Percentiles rank a stretch among this genome's conserved stretches.
Evolutionary conservation across 2,329 filamentous ascomycete species (phyloP).

Genomic region (Fusarium napiforme): DNA sequence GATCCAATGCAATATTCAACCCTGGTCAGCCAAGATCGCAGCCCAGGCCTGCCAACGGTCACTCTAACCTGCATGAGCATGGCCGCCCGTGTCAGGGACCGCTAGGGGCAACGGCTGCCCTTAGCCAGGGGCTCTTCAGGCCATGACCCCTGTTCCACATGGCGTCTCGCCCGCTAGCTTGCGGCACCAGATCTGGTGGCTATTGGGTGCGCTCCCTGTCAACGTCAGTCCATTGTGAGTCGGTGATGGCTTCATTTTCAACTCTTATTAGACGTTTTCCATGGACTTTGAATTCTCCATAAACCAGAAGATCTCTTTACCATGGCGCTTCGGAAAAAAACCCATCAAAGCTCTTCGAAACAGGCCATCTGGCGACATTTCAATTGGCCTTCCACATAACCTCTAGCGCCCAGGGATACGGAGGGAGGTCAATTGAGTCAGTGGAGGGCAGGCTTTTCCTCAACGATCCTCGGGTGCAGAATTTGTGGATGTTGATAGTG

Average conservation of each 20-base stretch:
- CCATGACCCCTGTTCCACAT: slow-evolving; percentile 34
- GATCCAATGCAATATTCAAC: background rate
- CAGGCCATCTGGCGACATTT: slow-evolving; percentile 11
- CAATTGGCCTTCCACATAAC: background rate
- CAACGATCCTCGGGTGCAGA: background rate
- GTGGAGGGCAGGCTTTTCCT: background rate
- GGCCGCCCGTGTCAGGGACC: slow-evolving; percentile 25
- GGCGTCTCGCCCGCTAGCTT: slow-evolving; percentile 26
- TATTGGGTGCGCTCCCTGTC: slow-evolving; percentile 14
- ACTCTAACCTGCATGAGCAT: slow-evolving; percentile 31
- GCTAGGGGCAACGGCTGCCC: slow-evolving; percentile 32
- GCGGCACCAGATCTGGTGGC: slow-evolving; percentile 2
- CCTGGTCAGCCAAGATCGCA: slow-evolving; percentile 13
- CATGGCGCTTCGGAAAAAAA: background rate
- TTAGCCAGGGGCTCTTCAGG: slow-evolving; percentile 31
- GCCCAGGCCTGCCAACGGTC: slow-evolving; percentile 4
- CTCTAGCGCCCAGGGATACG: slow-evolving; percentile 15
- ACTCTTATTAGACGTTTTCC: slow-evolving; percentile 35
- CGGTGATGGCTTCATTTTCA: slow-evolving; percentile 45
- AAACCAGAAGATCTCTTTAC: background rate
- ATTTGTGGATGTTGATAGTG: background rate
- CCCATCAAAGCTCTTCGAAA: slow-evolving; percentile 11
- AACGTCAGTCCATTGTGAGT: slow-evolving; percentile 38
- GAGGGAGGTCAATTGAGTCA: slow-evolving; percentile 13
- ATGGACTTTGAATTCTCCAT: slow-evolving; percentile 11